Base-by-base conservation (phyloP, 805 yeast genomes). In the Hanseniaspora mollemarum region DNA sequence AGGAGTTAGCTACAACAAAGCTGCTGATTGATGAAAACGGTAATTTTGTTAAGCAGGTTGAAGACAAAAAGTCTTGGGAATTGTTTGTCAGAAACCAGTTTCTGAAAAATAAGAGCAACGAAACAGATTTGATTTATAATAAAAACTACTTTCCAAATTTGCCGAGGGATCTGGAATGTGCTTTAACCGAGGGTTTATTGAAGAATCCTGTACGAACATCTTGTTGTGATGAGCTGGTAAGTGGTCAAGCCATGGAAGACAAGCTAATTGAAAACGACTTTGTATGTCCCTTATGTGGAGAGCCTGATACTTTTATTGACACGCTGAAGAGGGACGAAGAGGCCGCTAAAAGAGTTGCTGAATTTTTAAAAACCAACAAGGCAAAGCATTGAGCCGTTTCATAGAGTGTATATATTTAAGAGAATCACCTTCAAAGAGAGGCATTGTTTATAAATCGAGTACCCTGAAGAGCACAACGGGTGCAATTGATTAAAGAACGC, bases 11-110 rank as follows among this genome's bases (percentile, higher is more conserved):
- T 3, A 72, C 71, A 35, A 69, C 71, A 54, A 76, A 78, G 38
- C 83, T 82, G 53, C 78, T 92, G 83, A 78, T 92, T 57, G 87
- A 87, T 29, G 97, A 88, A 46, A 92, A 87, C 32, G 99, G 99
- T 45, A 85, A 88, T 59, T 92, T 84, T 63, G 98, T 92, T 4
- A 83, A 87, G 44, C 96, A 94, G n/a, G 79, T 88, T 54, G 97
- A 97, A 0, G 98, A 92, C 67, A 76, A 79, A 38, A 81, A 80
- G 59, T 82, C 96, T 0, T 90, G 98, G 98, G 79, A 80, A 50
- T 78, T 75, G 43, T 88, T 78, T 61, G 95, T 87, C 62, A 79
- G 84, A 55, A 81, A 80, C 62, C 71, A 67, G 59, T 42, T 44
- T 61, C 63, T 64, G 50, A 58, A 60, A 25, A 52, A 64, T 19